phyloP scores from a whole-genome alignment of 495 filamentous ascomycete species.

The Penicilliopsis zonata region DNA sequence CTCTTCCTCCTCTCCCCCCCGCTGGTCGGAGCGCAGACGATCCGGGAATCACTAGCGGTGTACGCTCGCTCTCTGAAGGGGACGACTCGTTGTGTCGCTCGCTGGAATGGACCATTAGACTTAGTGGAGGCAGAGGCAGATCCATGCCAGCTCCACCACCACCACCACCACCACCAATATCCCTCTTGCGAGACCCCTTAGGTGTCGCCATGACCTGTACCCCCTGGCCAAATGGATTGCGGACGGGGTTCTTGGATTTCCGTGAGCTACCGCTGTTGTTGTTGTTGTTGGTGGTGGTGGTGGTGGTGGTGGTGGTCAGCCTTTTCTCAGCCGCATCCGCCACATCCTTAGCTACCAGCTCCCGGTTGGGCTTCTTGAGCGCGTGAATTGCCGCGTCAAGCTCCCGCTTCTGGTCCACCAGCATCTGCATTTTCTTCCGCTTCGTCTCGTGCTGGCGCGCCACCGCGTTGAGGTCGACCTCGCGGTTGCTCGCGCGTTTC shows the following conservation, averaged over 20 bases:
- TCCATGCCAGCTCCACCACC: too few relatives aligned
- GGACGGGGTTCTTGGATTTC: slow-evolving; percentile 54
- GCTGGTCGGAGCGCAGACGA: too few relatives aligned
- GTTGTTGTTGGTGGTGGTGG: slow-evolving; percentile 11
- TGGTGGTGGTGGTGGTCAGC: slow-evolving; percentile 17
- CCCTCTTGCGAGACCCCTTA: slow-evolving; percentile 35
- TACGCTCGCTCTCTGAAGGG: too few relatives aligned
- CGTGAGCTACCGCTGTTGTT: slow-evolving; percentile 24
- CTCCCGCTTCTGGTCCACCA: slow-evolving; percentile 58
- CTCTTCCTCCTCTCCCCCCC: too few relatives aligned
- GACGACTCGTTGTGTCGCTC: too few relatives aligned
- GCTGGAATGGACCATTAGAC: too few relatives aligned
- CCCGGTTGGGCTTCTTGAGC: slow-evolving; percentile 78
- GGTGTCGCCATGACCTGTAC: slow-evolving; percentile 74
- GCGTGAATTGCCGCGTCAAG: slow-evolving; percentile 71
- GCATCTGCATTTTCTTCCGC: slow-evolving; percentile 56
- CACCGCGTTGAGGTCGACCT: slow-evolving; percentile 52
- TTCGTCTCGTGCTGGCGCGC: slow-evolving; percentile 51
- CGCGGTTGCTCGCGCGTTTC: slow-evolving; percentile 50
- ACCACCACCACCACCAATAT: slow-evolving; percentile 14
- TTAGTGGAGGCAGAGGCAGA: too few relatives aligned
- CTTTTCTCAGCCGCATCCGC: slow-evolving; percentile 60
- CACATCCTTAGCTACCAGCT: slow-evolving; percentile 59
- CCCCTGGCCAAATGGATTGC: slow-evolving; percentile 43
- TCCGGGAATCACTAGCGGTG: too few relatives aligned